Evolutionary conservation across 2,329 filamentous ascomycete species (phyloP).

Genomic region (Hypocreales sp.): DNA sequence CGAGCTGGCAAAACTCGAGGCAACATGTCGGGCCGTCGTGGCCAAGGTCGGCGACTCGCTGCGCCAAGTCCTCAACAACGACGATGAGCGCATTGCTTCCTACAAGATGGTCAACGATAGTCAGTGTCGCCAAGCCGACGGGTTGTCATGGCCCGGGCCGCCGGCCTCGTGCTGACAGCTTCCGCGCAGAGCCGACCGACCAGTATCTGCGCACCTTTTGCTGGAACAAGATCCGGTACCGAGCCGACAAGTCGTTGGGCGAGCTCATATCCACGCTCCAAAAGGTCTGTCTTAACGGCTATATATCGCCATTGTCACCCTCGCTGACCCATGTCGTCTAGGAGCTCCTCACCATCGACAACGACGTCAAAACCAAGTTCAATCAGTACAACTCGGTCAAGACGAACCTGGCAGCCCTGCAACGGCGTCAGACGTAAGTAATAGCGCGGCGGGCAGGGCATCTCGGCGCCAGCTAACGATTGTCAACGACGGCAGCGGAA

Average conservation of each 20-base stretch:
- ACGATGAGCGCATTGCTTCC: conserved; percentile 66
- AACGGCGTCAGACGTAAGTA: conserved; percentile 73
- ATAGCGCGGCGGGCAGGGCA: no score
- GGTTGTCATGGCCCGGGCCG: no score
- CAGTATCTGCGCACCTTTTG: conserved; percentile 78
- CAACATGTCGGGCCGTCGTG: conserved; percentile 65
- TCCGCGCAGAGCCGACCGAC: conserved; percentile 68
- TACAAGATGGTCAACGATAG: conserved; percentile 93
- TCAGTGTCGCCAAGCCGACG: no score
- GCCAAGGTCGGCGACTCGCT: conserved; percentile 80
- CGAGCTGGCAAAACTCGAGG: conserved; percentile 78
- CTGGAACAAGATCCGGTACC: conserved; percentile 98
- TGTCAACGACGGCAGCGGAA: conserved; percentile 46
- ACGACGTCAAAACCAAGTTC: conserved; percentile 88
- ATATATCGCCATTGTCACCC: no score
- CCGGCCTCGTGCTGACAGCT: conserved; percentile 10
- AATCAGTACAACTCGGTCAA: conserved; percentile 89
- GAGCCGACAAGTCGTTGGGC: conserved; percentile 75
- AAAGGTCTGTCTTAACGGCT: no score
- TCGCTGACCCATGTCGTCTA: no score
- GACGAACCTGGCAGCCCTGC: conserved; percentile 63
- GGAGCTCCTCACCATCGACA: conserved; percentile 87
- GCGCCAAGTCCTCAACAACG: conserved; percentile 65
- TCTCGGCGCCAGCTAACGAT: conserved; percentile 4
- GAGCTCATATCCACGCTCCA: conserved; percentile 80